phyloP scores from a whole-genome alignment of 805 yeast genomes.

The Wickerhamomyces chambardii region DNA sequence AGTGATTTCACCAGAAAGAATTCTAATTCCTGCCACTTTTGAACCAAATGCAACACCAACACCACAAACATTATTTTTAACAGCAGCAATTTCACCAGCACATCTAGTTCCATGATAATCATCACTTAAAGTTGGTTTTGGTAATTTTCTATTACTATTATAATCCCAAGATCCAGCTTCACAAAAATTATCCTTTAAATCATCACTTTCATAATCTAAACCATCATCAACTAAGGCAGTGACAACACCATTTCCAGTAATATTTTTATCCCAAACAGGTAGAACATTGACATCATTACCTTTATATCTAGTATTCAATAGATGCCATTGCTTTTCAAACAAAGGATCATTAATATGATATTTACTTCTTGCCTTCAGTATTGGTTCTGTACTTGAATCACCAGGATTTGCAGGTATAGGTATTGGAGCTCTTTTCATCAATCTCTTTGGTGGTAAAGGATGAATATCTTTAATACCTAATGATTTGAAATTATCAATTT shows the following conservation, averaged over 20 bases:
- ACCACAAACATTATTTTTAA: constrained; percentile 80
- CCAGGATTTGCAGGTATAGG: constrained; percentile 19
- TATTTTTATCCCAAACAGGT: constrained; percentile 75
- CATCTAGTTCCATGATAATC: constrained; percentile 97
- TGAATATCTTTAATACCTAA: too few species aligned
- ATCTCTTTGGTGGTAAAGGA: constrained; percentile 39
- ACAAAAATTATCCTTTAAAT: constrained; percentile 60
- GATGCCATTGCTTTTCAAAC: constrained; percentile 87
- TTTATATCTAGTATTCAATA: constrained; percentile 59
- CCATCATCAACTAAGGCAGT: constrained; percentile 96
- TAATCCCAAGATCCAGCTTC: constrained; percentile 89
- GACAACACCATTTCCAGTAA: constrained; percentile 75
- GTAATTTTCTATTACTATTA: constrained; percentile 65
- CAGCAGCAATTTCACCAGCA: constrained; percentile 95
- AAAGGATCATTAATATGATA: constrained; percentile 74
- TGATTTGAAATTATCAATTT: too few species aligned
- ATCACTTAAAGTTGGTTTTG: constrained; percentile 70
- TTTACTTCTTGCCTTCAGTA: constrained; percentile 36
- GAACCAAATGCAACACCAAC: constrained; percentile 91
- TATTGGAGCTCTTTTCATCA: constrained; percentile 52
- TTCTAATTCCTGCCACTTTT: constrained; percentile 83
- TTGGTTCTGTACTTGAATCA: constrained; percentile 43
- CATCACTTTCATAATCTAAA: constrained; percentile 70
- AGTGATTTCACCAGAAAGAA: constrained; percentile 71
- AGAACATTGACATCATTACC: constrained; percentile 85